Evolutionary conservation across 805 yeast species (phyloP).

Genomic region (Zygoascus ofunaensis): DNA sequence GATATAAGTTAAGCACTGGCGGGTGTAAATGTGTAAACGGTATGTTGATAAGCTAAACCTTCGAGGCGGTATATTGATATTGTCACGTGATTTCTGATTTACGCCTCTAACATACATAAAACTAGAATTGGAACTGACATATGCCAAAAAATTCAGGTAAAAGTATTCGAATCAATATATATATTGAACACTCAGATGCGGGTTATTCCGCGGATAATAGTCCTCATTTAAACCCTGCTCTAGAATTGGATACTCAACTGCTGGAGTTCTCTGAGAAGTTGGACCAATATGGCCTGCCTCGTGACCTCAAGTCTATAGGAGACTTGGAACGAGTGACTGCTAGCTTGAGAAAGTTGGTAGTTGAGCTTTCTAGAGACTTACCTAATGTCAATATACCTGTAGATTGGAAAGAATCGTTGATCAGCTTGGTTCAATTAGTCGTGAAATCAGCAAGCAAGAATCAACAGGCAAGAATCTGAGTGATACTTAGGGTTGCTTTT

Average conservation of each 20-base stretch:
- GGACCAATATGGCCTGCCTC: constrained; percentile 52
- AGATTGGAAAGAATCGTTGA: constrained; percentile 26
- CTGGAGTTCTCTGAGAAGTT: constrained; percentile 55
- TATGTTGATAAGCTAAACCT: no score
- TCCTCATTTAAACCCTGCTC: constrained; percentile 78
- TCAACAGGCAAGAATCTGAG: no score
- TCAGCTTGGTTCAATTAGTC: constrained; percentile 38
- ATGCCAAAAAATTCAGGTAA: no score
- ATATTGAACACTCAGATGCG: constrained; percentile 76
- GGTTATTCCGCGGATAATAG: constrained; percentile 84
- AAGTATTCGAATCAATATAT: no score
- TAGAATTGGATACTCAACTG: constrained; percentile 68
- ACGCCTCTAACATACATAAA: no score
- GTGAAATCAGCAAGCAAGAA: constrained; percentile 33
- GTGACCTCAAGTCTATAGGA: constrained; percentile 37
- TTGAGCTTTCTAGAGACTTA: constrained; percentile 39
- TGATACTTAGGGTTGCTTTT: no score
- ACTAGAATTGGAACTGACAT: no score
- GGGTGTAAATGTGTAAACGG: no score
- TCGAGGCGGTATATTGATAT: no score
- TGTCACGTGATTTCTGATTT: no score
- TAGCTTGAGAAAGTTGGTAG: constrained; percentile 59
- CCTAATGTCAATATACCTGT: constrained; percentile 38
- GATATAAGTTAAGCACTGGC: no score
- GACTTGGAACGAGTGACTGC: constrained; percentile 58